Evolutionary conservation across 139 green algal genomes (phyloP).

Genomic region (Haematococcus sp.): DNA sequence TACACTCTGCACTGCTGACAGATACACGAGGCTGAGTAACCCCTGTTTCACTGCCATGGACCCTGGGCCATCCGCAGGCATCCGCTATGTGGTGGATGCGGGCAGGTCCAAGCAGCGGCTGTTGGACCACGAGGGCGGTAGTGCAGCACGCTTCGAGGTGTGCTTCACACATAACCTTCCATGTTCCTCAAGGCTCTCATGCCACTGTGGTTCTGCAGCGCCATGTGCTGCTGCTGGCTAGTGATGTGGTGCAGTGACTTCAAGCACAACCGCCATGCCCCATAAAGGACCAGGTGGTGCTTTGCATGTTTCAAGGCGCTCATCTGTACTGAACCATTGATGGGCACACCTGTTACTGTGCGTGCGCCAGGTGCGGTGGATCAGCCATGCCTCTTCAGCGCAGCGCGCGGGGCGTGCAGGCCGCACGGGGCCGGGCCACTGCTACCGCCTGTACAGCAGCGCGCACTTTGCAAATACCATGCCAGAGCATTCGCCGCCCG

Average conservation of each 20-base stretch:
- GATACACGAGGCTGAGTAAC: too few relatives aligned
- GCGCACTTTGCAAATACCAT: conserved; percentile 64
- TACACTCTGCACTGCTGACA: too few relatives aligned
- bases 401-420: conserved; percentile 91
- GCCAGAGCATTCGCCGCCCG: conserved; percentile 69
- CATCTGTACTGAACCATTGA: too few relatives aligned
- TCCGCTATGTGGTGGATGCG: conserved; percentile 87
- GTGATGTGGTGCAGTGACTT: too few relatives aligned
- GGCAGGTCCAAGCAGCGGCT: conserved; percentile 84
- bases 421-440: conserved; percentile 90
- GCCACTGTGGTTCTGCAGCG: too few relatives aligned
- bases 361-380: conserved; percentile 62
- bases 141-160: conserved; percentile 17
- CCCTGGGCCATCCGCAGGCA: conserved; percentile 49
- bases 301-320: too few relatives aligned
- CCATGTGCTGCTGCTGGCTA: too few relatives aligned
- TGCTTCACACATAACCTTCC: neutral
- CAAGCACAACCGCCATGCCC: too few relatives aligned
- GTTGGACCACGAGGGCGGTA: conserved; percentile 47
- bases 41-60: too few relatives aligned
- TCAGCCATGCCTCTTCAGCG: conserved; percentile 81
- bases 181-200: too few relatives aligned
- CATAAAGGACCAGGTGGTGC: too few relatives aligned
- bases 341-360: neutral
- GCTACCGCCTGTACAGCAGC: conserved; percentile 84